phyloP scores from a whole-genome alignment of 306 rosid genomes.

The Boehmeria nivea region DNA sequence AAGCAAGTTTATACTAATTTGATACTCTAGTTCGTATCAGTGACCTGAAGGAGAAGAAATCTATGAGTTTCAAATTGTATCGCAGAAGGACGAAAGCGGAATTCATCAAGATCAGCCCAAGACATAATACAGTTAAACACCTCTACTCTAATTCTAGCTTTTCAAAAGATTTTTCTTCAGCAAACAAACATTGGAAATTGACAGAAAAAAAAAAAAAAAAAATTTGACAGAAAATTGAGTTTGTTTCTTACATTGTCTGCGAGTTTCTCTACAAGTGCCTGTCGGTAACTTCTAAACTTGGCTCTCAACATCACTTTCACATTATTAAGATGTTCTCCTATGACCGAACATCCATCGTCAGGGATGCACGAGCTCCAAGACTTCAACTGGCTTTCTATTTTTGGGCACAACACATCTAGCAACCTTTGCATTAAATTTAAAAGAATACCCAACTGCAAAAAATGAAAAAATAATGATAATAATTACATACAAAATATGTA shows the following conservation, averaged over 20 bases:
- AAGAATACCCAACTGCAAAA: conserved; percentile 24
- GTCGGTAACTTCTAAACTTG: conserved; percentile 27
- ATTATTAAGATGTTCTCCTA: conserved; percentile 25
- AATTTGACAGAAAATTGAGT: neutral
- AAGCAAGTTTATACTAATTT: too few species aligned
- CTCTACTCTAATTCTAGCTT: too few species aligned
- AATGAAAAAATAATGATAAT: too few species aligned
- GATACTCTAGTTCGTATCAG: too few species aligned
- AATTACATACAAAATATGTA: too few species aligned
- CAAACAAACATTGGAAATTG: too few species aligned
- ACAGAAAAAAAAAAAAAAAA: neutral
- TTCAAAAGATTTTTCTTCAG: too few species aligned
- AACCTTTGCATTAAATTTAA: conserved; percentile 28
- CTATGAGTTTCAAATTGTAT: too few species aligned
- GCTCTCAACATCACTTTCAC: conserved; percentile 21
- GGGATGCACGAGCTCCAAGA: conserved; percentile 23
- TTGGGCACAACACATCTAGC: conserved; percentile 31
- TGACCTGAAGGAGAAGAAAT: too few species aligned
- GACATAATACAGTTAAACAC: too few species aligned
- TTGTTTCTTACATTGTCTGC: conserved; percentile 24
- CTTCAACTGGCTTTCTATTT: conserved; percentile 23
- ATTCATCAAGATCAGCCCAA: too few species aligned
- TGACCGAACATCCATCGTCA: conserved; percentile 11
- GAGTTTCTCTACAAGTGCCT: conserved; percentile 32
- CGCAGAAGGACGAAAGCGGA: too few species aligned